A percentile compares a stretch with the other conserved stretches of the same genome.
Conservation (phyloP, 2,329 filamentous ascomycete species). For the Cercospora sp. region DNA sequence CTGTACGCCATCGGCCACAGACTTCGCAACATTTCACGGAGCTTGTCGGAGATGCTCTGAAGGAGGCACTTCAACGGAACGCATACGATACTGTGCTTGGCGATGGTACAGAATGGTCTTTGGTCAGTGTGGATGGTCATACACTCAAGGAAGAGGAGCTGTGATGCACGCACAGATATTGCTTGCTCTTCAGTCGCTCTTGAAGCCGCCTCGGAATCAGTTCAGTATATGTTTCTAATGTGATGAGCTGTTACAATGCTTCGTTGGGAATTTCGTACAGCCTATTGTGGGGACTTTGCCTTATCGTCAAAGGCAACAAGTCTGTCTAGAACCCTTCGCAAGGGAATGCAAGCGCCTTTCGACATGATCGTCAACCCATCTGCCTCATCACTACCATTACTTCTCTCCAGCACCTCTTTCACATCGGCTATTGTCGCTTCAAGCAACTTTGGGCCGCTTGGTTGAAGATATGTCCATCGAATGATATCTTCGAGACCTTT, state of each 20-base stretch:
- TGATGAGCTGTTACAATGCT: not conserved
- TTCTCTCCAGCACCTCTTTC: slow-evolving; percentile 45
- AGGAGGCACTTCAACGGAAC: slow-evolving; percentile 25
- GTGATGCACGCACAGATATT: slow-evolving; percentile 5
- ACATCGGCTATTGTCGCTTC: slow-evolving; percentile 48
- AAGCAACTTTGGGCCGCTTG: slow-evolving; percentile 42
- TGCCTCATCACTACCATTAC: slow-evolving; percentile 38
- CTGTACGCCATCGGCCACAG: not conserved
- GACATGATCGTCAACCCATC: slow-evolving; percentile 53
- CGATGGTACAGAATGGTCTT: slow-evolving; percentile 28
- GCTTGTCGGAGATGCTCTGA: slow-evolving; percentile 15
- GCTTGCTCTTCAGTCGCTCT: not conserved
- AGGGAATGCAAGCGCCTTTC: slow-evolving; percentile 46
- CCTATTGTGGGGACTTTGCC: not conserved
- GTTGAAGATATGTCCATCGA: slow-evolving; percentile 52
- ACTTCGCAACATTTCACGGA: not conserved
- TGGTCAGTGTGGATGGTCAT: slow-evolving; percentile 37
- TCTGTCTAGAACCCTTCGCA: slow-evolving; percentile 41
- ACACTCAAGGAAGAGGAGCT: slow-evolving; percentile 35
- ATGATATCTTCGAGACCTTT: slow-evolving; percentile 55
- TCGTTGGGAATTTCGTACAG: not conserved
- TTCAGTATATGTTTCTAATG: too few relatives aligned
- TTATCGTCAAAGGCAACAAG: slow-evolving; percentile 24
- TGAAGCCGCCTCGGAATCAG: too few relatives aligned
- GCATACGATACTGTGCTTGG: slow-evolving; percentile 34